Percentiles rank a stretch among this genome's conserved stretches.
Evolutionary conservation across 2,329 filamentous ascomycete genomes (phyloP).

Genomic region (Fusarium sp.): DNA sequence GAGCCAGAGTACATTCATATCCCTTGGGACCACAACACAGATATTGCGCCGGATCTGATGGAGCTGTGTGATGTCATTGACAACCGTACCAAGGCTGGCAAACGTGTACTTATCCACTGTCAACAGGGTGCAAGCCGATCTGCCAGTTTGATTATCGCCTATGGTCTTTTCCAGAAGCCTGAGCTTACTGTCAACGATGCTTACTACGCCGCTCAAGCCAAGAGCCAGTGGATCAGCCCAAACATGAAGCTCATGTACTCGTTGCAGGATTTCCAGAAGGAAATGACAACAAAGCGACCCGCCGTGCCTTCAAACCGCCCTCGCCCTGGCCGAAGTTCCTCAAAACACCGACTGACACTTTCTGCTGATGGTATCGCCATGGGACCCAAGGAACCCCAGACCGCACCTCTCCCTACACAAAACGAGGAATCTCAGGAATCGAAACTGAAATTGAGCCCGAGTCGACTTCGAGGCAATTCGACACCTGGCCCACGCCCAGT

Average conservation of each 20-base stretch:
- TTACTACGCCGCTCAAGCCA: slow-evolving; percentile 82
- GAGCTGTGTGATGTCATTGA: slow-evolving; percentile 82
- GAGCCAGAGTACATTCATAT: slow-evolving; percentile 88
- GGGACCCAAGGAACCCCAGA: slow-evolving; percentile 67
- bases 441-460: slow-evolving; percentile 56
- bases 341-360: slow-evolving; percentile 70
- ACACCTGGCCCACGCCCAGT: slow-evolving; percentile 64
- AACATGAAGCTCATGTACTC: slow-evolving; percentile 96
- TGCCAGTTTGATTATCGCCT: slow-evolving; percentile 87
- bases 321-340: slow-evolving; percentile 66
- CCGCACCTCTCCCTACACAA: slow-evolving; percentile 70
- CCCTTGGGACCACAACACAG: slow-evolving; percentile 89
- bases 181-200: slow-evolving; percentile 83
- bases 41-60: slow-evolving; percentile 83
- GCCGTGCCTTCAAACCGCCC: slow-evolving; percentile 62
- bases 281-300: slow-evolving; percentile 65
- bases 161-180: slow-evolving; percentile 83
- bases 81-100: slow-evolving; percentile 76
- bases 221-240: slow-evolving; percentile 88
- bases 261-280: slow-evolving; percentile 82
- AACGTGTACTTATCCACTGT: slow-evolving; percentile 85
- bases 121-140: slow-evolving; percentile 89
- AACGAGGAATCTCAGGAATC: slow-evolving; percentile 58
- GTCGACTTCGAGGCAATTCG: slow-evolving; percentile 65
- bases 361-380: slow-evolving; percentile 70